A percentile compares a stretch with the other conserved stretches of the same genome.
These are phyloP conservation scores for Paramecium primaurelia DNA, from an alignment of 73 alveolate species.

Conservation along the genomic window DNA sequence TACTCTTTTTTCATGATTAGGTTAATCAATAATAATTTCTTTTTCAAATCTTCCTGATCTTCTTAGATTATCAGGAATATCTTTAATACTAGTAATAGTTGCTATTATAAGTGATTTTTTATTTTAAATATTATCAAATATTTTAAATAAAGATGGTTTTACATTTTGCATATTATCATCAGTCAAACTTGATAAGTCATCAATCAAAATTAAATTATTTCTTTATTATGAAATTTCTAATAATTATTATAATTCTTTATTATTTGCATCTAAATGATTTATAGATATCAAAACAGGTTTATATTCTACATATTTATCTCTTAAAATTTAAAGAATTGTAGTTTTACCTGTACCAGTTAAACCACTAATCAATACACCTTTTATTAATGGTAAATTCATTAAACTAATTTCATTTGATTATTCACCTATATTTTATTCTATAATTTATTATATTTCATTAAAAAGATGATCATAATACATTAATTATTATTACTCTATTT, in stretches of 20 bases:
- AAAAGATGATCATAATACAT: neutral
- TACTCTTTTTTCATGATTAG: constrained; percentile 51
- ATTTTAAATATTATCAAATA: neutral
- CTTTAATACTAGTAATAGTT: constrained; percentile 3
- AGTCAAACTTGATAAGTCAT: neutral
- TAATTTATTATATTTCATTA: neutral
- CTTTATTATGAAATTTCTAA: neutral
- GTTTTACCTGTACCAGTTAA: neutral
- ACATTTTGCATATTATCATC: neutral
- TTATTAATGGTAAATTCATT: constrained; percentile 1
- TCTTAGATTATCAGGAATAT: constrained; percentile 37
- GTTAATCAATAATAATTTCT: constrained; percentile 53
- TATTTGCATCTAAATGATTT: neutral
- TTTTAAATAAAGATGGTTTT: neutral
- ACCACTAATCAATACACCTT: constrained; percentile 4
- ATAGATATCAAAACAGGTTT: neutral
- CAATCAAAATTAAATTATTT: constrained; percentile 17
- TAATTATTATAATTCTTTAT: neutral
- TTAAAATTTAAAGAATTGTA: neutral
- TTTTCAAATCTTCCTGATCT: constrained; percentile 63
- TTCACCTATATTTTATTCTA: neutral
- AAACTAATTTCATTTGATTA: neutral
- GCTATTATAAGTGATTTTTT: neutral
- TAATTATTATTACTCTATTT: neutral
- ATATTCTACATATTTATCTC: neutral